Conservation (phyloP, 257 asterid species). For the Lantana camara region DNA sequence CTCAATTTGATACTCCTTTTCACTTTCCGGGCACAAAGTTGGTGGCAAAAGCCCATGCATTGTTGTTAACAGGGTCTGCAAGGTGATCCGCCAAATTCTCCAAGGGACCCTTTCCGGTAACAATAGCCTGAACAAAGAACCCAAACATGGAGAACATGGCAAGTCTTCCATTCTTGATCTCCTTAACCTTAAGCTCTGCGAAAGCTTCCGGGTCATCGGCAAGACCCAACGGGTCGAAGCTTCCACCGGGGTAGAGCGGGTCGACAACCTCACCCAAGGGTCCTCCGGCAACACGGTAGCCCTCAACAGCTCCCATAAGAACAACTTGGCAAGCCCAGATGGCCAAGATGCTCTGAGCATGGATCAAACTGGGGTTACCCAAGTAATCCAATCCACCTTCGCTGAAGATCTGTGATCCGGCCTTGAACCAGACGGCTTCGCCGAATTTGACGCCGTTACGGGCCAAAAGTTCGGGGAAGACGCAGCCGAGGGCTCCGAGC, state of each 20-base stretch:
- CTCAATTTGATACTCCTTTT: constrained; percentile 4
- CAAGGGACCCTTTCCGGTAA: constrained; percentile 64
- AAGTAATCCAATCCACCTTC: constrained; percentile 74
- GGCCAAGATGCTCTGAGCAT: constrained; percentile 79
- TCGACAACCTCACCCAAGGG: constrained; percentile 56
- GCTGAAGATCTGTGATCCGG: constrained; percentile 68
- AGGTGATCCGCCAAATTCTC: constrained; percentile 72
- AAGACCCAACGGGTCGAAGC: constrained; percentile 60
- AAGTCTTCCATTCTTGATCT: constrained; percentile 56
- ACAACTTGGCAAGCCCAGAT: constrained; percentile 74
- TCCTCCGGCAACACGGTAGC: constrained; percentile 65
- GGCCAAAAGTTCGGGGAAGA: constrained; percentile 79
- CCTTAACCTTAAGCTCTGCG: constrained; percentile 69
- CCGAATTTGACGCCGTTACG: constrained; percentile 77
- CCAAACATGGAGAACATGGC: constrained; percentile 79
- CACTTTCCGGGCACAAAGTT: constrained; percentile 61
- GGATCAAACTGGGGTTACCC: constrained; percentile 80
- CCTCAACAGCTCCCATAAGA: constrained; percentile 76
- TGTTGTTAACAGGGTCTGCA: constrained; percentile 67
- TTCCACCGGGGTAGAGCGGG: constrained; percentile 65
- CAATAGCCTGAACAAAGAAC: constrained; percentile 65
- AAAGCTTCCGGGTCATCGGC: constrained; percentile 66
- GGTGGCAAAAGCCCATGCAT: constrained; percentile 60
- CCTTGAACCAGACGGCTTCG: constrained; percentile 85
- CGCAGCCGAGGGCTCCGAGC: constrained; percentile 85